Percentiles rank a stretch among this genome's conserved stretches.
Conservation (phyloP, 2,329 filamentous ascomycete species). For the Verticillium tricorpus region DNA sequence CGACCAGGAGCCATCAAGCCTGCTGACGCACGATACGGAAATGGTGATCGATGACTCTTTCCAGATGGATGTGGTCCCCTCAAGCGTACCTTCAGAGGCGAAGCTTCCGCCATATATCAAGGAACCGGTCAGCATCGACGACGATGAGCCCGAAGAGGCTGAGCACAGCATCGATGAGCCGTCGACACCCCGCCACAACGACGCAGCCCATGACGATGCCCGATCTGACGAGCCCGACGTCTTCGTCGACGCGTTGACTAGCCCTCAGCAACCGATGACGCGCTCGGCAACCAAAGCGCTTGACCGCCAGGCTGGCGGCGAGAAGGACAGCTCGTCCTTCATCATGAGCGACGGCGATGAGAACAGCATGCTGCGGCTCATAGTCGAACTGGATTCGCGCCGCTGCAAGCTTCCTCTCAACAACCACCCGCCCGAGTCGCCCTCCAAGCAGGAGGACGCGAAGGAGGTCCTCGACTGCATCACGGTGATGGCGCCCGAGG, state of each 20-base stretch:
- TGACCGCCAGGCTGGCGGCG: conserved; percentile 18
- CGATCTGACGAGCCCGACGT: conserved; percentile 37
- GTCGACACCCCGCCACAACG: conserved; percentile 8
- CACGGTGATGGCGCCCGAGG: conserved; percentile 19
- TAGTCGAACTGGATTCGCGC: conserved; percentile 44
- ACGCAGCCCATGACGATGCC: conserved; percentile 27
- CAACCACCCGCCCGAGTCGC: conserved; percentile 19
- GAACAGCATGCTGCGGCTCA: conserved; percentile 40
- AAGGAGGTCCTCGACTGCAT: conserved; percentile 26
- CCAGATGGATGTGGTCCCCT: conserved; percentile 21
- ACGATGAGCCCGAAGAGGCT: conserved; percentile 2
- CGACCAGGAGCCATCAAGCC: conserved; percentile 9
- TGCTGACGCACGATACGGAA: conserved; percentile 4
- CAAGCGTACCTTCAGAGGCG: conserved; percentile 16
- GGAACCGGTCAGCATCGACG: conserved; percentile 1
- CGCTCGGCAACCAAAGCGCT: not conserved
- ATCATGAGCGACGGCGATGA: conserved; percentile 41
- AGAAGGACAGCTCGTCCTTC: conserved; percentile 27
- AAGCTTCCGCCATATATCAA: not conserved
- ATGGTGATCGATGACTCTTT: conserved; percentile 10
- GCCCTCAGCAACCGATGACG: conserved; percentile 25
- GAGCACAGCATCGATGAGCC: not conserved
- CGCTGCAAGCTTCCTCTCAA: conserved; percentile 22
- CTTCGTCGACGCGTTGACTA: conserved; percentile 45
- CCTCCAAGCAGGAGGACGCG: conserved; percentile 16